Percentiles rank a stretch among this genome's conserved stretches.
These are phyloP conservation scores for Backusella morwellensis DNA, from an alignment of 192 early-diverging fungal species.

Conservation along the genomic window DNA sequence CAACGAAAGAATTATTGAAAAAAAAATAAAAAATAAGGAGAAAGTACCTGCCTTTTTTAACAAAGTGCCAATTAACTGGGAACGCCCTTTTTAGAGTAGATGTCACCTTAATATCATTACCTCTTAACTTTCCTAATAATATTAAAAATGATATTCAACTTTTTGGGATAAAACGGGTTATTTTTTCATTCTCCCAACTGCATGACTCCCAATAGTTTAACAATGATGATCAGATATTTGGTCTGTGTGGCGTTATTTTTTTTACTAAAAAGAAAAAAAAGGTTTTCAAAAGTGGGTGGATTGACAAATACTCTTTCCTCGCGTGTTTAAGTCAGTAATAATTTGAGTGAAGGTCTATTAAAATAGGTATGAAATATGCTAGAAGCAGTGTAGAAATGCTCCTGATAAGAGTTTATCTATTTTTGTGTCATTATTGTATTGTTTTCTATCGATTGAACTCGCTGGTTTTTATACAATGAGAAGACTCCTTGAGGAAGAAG, in stretches of 20 bases:
- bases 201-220: too few species aligned
- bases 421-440: too few species aligned
- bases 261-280: background rate
- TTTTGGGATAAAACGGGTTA: background rate
- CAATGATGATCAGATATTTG: background rate
- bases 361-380: too few species aligned
- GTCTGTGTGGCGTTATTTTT: background rate
- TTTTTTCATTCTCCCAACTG: background rate
- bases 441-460: too few species aligned
- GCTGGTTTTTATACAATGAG: too few species aligned
- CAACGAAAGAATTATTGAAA: background rate
- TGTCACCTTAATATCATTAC: background rate
- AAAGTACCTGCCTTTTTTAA: background rate
- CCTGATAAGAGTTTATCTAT: too few species aligned
- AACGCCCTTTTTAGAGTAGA: background rate
- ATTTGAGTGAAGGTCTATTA: too few species aligned
- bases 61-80: background rate
- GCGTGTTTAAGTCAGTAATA: too few species aligned
- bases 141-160: background rate
- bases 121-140: background rate
- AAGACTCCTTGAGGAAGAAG: too few species aligned
- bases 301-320: too few species aligned
- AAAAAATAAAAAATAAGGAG: background rate
- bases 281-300: background rate
- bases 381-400: too few species aligned